Percentiles rank a stretch among this genome's conserved stretches.
Evolutionary conservation across 495 filamentous ascomycete genomes (phyloP).

Genomic region (Talaromyces wortmannii): DNA sequence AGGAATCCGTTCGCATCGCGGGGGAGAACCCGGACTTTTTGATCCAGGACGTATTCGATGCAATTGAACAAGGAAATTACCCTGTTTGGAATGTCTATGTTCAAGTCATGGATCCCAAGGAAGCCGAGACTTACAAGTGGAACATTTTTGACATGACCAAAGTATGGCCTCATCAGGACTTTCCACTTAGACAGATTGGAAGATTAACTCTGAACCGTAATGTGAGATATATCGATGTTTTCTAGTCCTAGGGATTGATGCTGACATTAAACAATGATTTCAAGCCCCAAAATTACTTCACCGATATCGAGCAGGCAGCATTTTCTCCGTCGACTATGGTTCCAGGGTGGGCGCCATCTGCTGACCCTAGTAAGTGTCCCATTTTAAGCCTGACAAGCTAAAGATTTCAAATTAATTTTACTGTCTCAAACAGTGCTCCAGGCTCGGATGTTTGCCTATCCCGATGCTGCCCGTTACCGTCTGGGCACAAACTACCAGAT

Average conservation of each 20-base stretch:
- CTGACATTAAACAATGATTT: not conserved
- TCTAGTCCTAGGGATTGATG: not conserved
- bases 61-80: slow-evolving; percentile 19
- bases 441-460: slow-evolving; percentile 63
- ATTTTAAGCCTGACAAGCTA: not conserved
- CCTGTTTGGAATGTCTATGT: slow-evolving; percentile 26
- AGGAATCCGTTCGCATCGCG: slow-evolving; percentile 49
- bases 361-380: slow-evolving; percentile 30
- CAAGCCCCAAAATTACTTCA: slow-evolving; percentile 38
- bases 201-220: slow-evolving; percentile 28
- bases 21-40: slow-evolving; percentile 27
- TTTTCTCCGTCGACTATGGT: slow-evolving; percentile 46
- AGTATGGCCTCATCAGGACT: slow-evolving; percentile 31
- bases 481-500: slow-evolving; percentile 62
- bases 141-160: slow-evolving; percentile 34
- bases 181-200: slow-evolving; percentile 33
- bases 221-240: not conserved
- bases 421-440: slow-evolving; percentile 45
- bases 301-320: slow-evolving; percentile 43
- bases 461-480: slow-evolving; percentile 59
- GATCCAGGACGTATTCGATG: slow-evolving; percentile 19
- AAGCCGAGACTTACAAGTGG: slow-evolving; percentile 15
- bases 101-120: slow-evolving; percentile 24
- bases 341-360: slow-evolving; percentile 33
- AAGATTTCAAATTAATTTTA: not conserved